A percentile compares a stretch with the other conserved stretches of the same genome.
Evolutionary conservation across 495 filamentous ascomycete genomes (phyloP).

Genomic region (Hyaloscypha bicolor): DNA sequence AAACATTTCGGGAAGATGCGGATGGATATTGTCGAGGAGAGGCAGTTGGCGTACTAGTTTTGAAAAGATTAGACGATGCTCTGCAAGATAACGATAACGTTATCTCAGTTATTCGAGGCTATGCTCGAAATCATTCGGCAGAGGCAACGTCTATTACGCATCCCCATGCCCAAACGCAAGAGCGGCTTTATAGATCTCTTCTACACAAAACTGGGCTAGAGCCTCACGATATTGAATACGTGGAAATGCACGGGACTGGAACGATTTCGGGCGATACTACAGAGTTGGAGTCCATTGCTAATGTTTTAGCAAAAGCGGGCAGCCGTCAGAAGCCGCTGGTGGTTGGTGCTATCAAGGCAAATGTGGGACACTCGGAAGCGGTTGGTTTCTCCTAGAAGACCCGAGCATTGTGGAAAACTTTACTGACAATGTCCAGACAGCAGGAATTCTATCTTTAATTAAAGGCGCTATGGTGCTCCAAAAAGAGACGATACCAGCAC

Average conservation of each 20-base stretch:
- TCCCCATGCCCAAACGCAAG: conserved; percentile 73
- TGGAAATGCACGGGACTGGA: conserved; percentile 90
- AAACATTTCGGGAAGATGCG: conserved; percentile 52
- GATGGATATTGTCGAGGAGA: conserved; percentile 79
- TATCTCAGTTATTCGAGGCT: conserved; percentile 64
- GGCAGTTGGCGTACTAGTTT: conserved; percentile 65
- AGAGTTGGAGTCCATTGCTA: conserved; percentile 76
- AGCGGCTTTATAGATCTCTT: conserved; percentile 60
- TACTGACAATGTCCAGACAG: conserved; percentile 31
- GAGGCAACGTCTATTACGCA: conserved; percentile 79
- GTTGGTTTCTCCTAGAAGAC: conserved; percentile 36
- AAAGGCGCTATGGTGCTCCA: conserved; percentile 79
- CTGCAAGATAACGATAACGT: conserved; percentile 72
- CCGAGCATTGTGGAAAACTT: too few relatives aligned
- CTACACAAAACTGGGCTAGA: conserved; percentile 69
- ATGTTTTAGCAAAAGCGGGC: conserved; percentile 64
- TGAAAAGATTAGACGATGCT: conserved; percentile 79
- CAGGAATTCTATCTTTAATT: conserved; percentile 67
- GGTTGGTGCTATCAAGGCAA: conserved; percentile 83
- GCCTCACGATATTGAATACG: conserved; percentile 73
- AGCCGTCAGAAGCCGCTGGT: conserved; percentile 70
- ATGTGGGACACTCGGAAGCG: conserved; percentile 88
- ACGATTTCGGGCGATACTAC: conserved; percentile 80
- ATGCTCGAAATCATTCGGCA: conserved; percentile 74
- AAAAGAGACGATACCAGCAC: conserved; percentile 53